Conservation (phyloP, 2,329 filamentous ascomycete genomes). For the Elsinoe batatas region DNA sequence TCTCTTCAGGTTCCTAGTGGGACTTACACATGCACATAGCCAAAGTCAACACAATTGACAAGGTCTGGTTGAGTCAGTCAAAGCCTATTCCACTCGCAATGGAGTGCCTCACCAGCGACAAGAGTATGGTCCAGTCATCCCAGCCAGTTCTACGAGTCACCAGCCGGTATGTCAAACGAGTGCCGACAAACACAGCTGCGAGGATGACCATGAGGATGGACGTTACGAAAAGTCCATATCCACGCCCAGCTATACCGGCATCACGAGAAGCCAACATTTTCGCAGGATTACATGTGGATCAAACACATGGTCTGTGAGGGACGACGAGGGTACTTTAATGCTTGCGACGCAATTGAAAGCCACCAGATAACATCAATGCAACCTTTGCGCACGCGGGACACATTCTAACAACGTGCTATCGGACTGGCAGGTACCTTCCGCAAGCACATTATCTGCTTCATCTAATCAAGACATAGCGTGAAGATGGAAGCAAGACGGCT, state of each 20-base stretch:
- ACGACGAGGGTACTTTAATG: neutral
- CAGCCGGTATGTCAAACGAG: slow-evolving; percentile 5
- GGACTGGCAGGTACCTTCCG: too few species aligned
- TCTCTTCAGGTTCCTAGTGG: too few species aligned
- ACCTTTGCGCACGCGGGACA: too few species aligned
- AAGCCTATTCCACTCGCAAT: neutral
- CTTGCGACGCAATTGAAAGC: neutral
- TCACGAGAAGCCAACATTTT: slow-evolving; percentile 7
- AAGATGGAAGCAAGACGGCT: neutral
- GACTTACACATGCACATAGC: slow-evolving; percentile 9
- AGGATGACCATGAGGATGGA: slow-evolving; percentile 14
- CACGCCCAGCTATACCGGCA: slow-evolving; percentile 12
- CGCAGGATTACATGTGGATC: neutral
- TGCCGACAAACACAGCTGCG: slow-evolving; percentile 12
- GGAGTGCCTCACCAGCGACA: slow-evolving; percentile 13
- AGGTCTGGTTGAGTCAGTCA: slow-evolving; percentile 7
- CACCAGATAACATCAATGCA: too few species aligned
- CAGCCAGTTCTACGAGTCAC: slow-evolving; percentile 10
- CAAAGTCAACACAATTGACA: slow-evolving; percentile 15
- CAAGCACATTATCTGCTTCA: slow-evolving; percentile 1
- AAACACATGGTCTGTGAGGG: neutral
- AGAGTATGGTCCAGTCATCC: slow-evolving; percentile 16
- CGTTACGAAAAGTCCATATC: slow-evolving; percentile 15
- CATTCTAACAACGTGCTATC: too few species aligned
- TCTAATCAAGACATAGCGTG: neutral